Conservation (phyloP, 202 grass and related monocot species). For the Zizania palustris region DNA sequence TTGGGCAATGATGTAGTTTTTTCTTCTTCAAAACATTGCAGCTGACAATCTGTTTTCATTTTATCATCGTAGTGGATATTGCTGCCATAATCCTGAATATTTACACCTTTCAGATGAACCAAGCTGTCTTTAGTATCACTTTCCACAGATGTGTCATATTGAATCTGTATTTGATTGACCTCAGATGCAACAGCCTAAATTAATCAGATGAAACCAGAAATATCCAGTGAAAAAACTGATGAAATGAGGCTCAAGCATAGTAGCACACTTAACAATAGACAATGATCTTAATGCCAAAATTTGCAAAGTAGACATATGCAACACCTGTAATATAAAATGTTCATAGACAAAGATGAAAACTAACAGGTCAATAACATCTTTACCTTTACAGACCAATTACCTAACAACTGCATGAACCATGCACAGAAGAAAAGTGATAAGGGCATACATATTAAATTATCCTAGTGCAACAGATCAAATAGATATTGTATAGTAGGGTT, state of each 20-base stretch:
- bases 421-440: slow-evolving; percentile 17
- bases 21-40: slow-evolving; percentile 34
- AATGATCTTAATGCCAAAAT: not conserved
- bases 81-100: slow-evolving; percentile 13
- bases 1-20: slow-evolving; percentile 11
- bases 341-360: slow-evolving; percentile 7
- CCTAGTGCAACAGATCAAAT: slow-evolving; percentile 7
- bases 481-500: not conserved
- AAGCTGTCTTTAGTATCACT: slow-evolving; percentile 38
- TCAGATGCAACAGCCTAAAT: slow-evolving; percentile 46
- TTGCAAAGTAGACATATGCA: slow-evolving; percentile 21
- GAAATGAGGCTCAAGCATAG: slow-evolving; percentile 18
- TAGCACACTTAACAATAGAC: slow-evolving; percentile 15
- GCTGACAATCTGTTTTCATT: slow-evolving; percentile 10
- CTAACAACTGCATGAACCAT: slow-evolving; percentile 28
- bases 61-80: slow-evolving; percentile 24
- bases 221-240: not conserved
- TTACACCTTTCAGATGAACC: slow-evolving; percentile 33
- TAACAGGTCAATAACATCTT: slow-evolving; percentile 14
- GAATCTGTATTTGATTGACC: slow-evolving; percentile 37
- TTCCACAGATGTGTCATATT: slow-evolving; percentile 18
- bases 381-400: not conserved
- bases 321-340: slow-evolving; percentile 3
- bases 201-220: slow-evolving; percentile 37
- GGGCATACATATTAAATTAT: not conserved